Conservation (phyloP, 139 green algal genomes). For the Chlorella sorokiniana region DNA sequence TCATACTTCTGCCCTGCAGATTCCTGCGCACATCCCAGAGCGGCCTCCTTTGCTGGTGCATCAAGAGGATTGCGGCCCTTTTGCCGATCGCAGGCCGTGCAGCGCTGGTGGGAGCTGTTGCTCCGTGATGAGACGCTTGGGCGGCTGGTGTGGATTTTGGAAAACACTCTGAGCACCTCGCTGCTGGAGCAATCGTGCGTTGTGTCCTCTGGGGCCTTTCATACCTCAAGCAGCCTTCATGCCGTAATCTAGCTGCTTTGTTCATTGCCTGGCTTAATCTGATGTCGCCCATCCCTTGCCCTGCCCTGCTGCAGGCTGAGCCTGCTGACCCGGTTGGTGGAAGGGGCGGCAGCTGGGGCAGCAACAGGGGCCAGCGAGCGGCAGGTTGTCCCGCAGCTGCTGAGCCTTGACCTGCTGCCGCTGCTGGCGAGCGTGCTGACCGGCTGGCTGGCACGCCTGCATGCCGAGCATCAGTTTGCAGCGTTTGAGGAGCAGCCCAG, state of each 20-base stretch:
- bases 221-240: not conserved
- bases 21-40: too few relatives aligned
- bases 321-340: not conserved
- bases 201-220: not conserved
- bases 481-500: not conserved
- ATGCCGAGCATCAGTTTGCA: not conserved
- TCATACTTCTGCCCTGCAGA: too few relatives aligned
- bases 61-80: too few relatives aligned
- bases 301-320: not conserved
- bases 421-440: constrained; percentile 19
- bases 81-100: not conserved
- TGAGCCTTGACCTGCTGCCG: constrained; percentile 4
- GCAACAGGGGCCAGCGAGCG: not conserved
- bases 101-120: constrained; percentile 13
- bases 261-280: not conserved
- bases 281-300: not conserved
- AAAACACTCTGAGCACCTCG: constrained; percentile 17
- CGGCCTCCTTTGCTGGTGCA: too few relatives aligned
- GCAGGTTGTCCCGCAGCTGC: not conserved
- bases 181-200: constrained; percentile 30
- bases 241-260: not conserved
- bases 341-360: not conserved
- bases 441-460: constrained; percentile 11
- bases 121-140: constrained; percentile 6
- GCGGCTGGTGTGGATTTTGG: constrained; percentile 16